Evolutionary conservation across 192 early-diverging fungal species (phyloP), one percentile per base, ranked within the genome.

Genomic region (Geranomyces variabilis): DNA sequence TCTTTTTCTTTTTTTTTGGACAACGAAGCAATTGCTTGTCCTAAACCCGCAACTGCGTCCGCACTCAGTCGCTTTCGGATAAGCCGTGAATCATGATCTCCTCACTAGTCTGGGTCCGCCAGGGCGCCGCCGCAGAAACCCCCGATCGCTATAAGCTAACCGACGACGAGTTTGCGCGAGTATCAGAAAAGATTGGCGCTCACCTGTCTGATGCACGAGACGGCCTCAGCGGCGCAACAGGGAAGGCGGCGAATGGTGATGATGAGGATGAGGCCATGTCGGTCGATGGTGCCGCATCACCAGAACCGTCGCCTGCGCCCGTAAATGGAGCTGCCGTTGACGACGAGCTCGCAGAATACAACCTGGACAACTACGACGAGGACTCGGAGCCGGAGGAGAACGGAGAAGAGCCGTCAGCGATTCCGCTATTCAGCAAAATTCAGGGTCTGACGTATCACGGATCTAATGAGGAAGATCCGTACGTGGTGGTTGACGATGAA

Each of bases 331-430:
- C 24, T 49, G 47, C 65, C 0, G 44, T n/a, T 57, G 67, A 71
- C 7, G 69, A 67, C 41, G 67, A 69, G 49, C 55, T 75, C 17
- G 66, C 74, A 15, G 72, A 75, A 34, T 98, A 95, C 81, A 92
- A 99, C 73, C 82, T 99, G 73, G 95, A 96, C 64, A 78, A 90
- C 75, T 99, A 99, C 83, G 96, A 98, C 74, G 81, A 90, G 30
- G 92, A 92, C n/a, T 85, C 86, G 45, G 80, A 76, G 21, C 73
- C 73, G 6, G 71, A 76, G 0, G 73, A 66, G 36, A 71, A 66
- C 15, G 47, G 21, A 10, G n/a, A 34, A 43, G 44, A 12, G 10
- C 26, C 34, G 4, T 24, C 36, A 41, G 87, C 80, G 41, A 76
- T 87, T 45, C 86, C 86, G 53, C 83, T 94, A 51, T 97, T 98